These are phyloP conservation scores for Trametopsis cervina DNA, from an alignment of 768 basidiomycete genomes.

Conservation along the genomic window DNA sequence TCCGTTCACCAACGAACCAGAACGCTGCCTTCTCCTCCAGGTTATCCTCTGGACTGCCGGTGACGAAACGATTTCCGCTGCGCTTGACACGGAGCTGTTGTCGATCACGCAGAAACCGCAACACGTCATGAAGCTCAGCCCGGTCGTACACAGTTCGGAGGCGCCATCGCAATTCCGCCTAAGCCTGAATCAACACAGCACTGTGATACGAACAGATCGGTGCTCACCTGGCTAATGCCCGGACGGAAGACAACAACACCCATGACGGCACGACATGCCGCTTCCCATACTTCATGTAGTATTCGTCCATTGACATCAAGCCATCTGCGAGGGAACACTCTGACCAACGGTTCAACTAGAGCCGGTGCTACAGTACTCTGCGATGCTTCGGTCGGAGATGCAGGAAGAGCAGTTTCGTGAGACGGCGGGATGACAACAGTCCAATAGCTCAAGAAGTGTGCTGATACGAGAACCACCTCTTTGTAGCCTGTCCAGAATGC, in stretches of 20 bases:
- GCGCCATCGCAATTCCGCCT: slow-evolving; percentile 70
- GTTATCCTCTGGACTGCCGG: slow-evolving; percentile 36
- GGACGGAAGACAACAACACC: slow-evolving; percentile 63
- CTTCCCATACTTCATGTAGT: slow-evolving; percentile 60
- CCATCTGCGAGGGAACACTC: slow-evolving; percentile 67
- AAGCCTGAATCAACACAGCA: slow-evolving; percentile 6
- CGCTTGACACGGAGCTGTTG: slow-evolving; percentile 40
- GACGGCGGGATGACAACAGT: slow-evolving; percentile 35
- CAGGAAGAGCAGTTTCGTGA: too few relatives aligned
- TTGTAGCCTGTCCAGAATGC: slow-evolving; percentile 65
- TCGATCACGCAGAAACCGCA: slow-evolving; percentile 39
- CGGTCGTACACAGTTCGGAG: slow-evolving; percentile 68
- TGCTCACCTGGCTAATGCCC: slow-evolving; percentile 61
- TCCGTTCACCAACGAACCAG: slow-evolving; percentile 52
- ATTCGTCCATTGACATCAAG: slow-evolving; percentile 60
- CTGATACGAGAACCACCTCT: slow-evolving; percentile 48
- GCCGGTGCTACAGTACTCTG: not conserved
- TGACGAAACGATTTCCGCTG: slow-evolving; percentile 12
- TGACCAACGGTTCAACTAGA: not conserved
- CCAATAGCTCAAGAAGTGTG: slow-evolving; percentile 46
- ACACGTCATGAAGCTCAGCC: slow-evolving; percentile 62
- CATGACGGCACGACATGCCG: slow-evolving; percentile 63
- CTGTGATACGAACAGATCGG: too few relatives aligned
- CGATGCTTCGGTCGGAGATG: not conserved
- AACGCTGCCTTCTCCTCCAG: slow-evolving; percentile 43